Evolutionary conservation across 176 grass and related monocot genomes (phyloP), one percentile per base, ranked within the genome.

Genomic region (Poa pratensis): DNA sequence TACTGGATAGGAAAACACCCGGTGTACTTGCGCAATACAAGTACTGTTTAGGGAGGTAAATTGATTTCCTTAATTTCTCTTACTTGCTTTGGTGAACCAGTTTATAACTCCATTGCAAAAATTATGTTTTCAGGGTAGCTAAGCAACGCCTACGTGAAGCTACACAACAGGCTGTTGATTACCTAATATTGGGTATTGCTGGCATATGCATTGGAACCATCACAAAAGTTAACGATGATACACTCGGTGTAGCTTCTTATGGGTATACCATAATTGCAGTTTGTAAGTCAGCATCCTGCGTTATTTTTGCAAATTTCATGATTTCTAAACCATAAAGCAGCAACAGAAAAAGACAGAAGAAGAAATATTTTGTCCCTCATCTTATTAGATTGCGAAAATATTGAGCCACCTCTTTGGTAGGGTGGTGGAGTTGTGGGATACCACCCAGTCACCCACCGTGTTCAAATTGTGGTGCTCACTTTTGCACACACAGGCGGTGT

Each of bases 181-280:
- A 86, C 87, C 59, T 94, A 80, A 94, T 94, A 88, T 70, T 94
- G 61, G 85, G 92, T 78, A 86, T 94, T 74, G 92, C 92, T 79
- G 92, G 92, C 59, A 58, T 91, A 84, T 94, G 92, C 78, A 87
- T 94, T 55, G 92, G 92, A 45, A 89, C 84, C 63, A 88, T 94
- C 81, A 81, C 89, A 84, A 91, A 89, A 85, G 86, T 88, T 58
- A 81, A 72, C 16, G 92, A 94, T 86, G 89, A 91, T 84, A 82
- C 83, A 79, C 84, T 94, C 20, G 89, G 92, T 67, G 76, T 22
- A 60, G 80, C 76, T 87, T 88, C 89, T 87, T 94, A 94, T 83
- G 89, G 74, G 27, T 94, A 94, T 79, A 87, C 92, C 42, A 86
- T 91, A 69, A 89, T 94, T 88, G 83, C 92, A 81, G 89, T 94